Base-by-base conservation (phyloP, 208 protist genomes). In the Trypanosomatidae sp. region DNA sequence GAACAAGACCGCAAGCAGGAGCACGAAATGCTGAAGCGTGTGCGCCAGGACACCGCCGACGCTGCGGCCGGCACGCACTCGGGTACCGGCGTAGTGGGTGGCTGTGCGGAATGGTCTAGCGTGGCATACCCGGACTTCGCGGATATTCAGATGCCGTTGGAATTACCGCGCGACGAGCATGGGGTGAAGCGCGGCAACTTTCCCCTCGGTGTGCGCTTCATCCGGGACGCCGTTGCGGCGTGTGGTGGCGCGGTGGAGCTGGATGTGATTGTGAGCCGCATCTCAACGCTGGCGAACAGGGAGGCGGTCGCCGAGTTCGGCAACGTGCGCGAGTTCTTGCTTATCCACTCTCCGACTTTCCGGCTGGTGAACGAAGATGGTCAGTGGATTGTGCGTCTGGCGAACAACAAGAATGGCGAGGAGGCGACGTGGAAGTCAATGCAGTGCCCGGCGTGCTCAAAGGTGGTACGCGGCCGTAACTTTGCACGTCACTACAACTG, bases 171-270 rank as follows among this genome's bases (percentile, higher is more conserved):
- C 44, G 94, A 98, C 66, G 92, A 98, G 74, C 91, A 89, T 72
- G 94, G 92, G 41, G 94, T 98, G 33, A 88, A 92, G 74, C 83
- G 88, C 9, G 92, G 90, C 39, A 97, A 96, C 82, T 98, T 95
- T 62, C 91, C 91, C 1, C 74, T 91, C 33, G 94, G 94, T 60
- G 94, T 98, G 44, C 91, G 89, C 41, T 98, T 98, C 64, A 84
- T 98, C n/a, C 87, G 89, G 19, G 84, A 95, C 49, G 94, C 91
- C 3, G 84, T 98, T 47, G 80, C 81, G 22, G 80, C 87, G 46
- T 95, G 92, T 68, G 92, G 92, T 43, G 94, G 94, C 0, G 94
- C 92, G 41, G 79, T 98, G 8, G 92, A 97, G 82, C 73, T 98
- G 50, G 91, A 97, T 69, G 92, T 96, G 39, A 58, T 98, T 22